Evolutionary conservation across 331 rosid genomes (phyloP).

Genomic region (Phaseolus coccineus): DNA sequence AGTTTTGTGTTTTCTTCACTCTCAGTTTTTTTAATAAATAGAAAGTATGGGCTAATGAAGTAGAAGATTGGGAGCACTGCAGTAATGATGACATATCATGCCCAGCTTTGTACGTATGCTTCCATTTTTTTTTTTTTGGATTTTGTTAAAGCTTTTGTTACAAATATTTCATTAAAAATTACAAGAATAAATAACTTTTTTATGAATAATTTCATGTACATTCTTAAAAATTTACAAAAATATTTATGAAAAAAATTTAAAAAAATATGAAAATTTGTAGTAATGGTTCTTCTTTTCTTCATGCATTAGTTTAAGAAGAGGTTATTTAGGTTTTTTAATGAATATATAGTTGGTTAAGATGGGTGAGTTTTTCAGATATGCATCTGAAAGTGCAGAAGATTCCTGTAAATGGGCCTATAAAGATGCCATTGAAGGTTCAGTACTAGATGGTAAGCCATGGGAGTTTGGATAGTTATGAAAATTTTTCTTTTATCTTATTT

Average conservation of each 20-base stretch:
- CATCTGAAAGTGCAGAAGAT: slow-evolving; percentile 69
- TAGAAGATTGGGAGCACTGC: slow-evolving; percentile 76
- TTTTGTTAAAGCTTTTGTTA: no score
- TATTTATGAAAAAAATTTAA: no score
- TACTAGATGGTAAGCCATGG: slow-evolving; percentile 58
- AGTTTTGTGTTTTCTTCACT: slow-evolving; percentile 1
- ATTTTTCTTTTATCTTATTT: background rate
- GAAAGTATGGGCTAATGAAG: slow-evolving; percentile 74
- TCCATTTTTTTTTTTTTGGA: no score
- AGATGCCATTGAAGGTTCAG: slow-evolving; percentile 64
- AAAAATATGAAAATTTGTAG: no score
- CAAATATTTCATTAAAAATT: no score
- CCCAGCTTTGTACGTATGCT: slow-evolving; percentile 62
- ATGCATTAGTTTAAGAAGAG: background rate
- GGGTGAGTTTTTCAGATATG: slow-evolving; percentile 61
- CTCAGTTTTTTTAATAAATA: slow-evolving; percentile 35
- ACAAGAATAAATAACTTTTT: no score
- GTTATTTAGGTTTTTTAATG: no score
- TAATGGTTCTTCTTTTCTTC: no score
- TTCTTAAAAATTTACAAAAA: no score
- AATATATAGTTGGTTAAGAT: background rate
- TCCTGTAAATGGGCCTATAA: slow-evolving; percentile 86
- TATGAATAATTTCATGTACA: no score
- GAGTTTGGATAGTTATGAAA: background rate
- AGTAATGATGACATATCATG: slow-evolving; percentile 54